Evolutionary conservation across 805 yeast genomes (phyloP).

Genomic region (Starmerella stellata): DNA sequence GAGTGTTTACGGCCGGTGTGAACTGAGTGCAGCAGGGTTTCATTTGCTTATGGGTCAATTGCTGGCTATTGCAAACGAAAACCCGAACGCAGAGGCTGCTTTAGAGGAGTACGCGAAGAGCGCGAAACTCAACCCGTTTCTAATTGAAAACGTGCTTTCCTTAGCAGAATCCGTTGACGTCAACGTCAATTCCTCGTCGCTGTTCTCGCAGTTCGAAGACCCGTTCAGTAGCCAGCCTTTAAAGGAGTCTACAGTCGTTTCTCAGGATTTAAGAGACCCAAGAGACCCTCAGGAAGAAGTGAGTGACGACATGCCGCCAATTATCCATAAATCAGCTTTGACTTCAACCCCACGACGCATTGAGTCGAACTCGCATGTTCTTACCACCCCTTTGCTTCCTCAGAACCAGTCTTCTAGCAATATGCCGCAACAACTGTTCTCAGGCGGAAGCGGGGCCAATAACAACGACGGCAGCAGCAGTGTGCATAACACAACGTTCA

Average conservation of each 20-base stretch:
- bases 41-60: slow-evolving; percentile 55
- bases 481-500: not conserved
- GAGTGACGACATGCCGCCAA: slow-evolving; percentile 2
- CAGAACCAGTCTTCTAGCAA: not conserved
- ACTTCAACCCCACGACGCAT: slow-evolving; percentile 14
- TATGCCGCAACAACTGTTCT: no score
- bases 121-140: slow-evolving; percentile 53
- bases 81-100: slow-evolving; percentile 44
- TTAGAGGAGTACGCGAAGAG: slow-evolving; percentile 51
- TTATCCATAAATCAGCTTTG: slow-evolving; percentile 1
- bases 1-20: slow-evolving; percentile 10
- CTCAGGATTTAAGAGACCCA: not conserved
- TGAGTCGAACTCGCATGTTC: slow-evolving; percentile 4
- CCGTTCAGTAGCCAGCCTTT: slow-evolving; percentile 1
- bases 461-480: not conserved
- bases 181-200: slow-evolving; percentile 36
- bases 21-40: slow-evolving; percentile 34
- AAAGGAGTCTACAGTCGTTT: not conserved
- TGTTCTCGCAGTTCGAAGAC: slow-evolving; percentile 16
- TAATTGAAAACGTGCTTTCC: slow-evolving; percentile 74
- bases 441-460: not conserved
- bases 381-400: not conserved
- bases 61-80: slow-evolving; percentile 24
- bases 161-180: slow-evolving; percentile 51
- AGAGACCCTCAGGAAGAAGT: slow-evolving; percentile 2